Evolutionary conservation across 2,329 filamentous ascomycete species (phyloP), one percentile per base, ranked within the genome.

Genomic region (Emergomyces pasteurianus): DNA sequence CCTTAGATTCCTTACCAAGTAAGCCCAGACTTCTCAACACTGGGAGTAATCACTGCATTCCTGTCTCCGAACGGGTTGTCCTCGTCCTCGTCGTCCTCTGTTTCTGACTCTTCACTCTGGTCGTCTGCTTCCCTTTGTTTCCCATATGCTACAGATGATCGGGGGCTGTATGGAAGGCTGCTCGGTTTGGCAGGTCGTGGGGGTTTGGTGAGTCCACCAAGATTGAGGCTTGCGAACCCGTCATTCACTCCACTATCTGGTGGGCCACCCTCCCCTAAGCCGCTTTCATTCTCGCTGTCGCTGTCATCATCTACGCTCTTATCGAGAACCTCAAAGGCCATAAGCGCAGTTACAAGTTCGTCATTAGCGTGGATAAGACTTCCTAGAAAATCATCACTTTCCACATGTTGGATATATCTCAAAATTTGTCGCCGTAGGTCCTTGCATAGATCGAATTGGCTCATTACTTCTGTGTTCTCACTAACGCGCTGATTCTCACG

Each of bases 291-390:
- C 84, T 86, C 84, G 63, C 83, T 86, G 67, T 86, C 83, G 62
- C 83, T 86, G 67, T 87, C 84, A 64, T 86, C 83, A 56, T 81
- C 79, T 47, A 79, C 69, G 56, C 76, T 79, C 66, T 79, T 80
- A 71, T 99, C 92, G 64, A 97, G 83, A 67, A 96, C 89, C 74
- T 97, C 92, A 70, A 91, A 99, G 0, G 91, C 89, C 84, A 95
- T 96, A 61, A 99, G 81, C 1, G 92, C 90, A 63, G 87, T 87
- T 47, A 97, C 89, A n/a, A 99, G 86, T 74, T 95, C 89, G 68
- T 99, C 94, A 69, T 99, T 97, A 65, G 92, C 92, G 69, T 94
- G 90, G 21, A 99, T 85, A 4, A 99, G 81, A 63, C 90, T 87
- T 49, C 92, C 94, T 9, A 99, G 86, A 81, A 89, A 96, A 69